Base-by-base conservation (phyloP, 352 stramenopile species). In the Globisporangium takayamanum region DNA sequence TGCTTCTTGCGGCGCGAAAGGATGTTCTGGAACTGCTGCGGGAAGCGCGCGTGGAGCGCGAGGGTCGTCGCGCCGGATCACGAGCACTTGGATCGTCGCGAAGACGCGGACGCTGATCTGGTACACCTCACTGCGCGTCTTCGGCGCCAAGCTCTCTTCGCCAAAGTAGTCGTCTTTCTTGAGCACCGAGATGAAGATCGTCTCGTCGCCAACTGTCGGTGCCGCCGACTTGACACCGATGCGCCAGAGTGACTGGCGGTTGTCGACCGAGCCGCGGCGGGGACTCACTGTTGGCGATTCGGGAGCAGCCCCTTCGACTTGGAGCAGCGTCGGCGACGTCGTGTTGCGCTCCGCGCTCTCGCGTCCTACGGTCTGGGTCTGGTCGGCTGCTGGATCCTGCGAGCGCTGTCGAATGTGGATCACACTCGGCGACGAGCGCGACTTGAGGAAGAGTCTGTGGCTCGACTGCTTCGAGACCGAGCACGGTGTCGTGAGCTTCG, bases 151-250 rank as follows among this genome's bases (percentile, higher is more conserved):
- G 52, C 79, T 85, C 49, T 89, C 79, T 45, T 87, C 71, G 4
- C 79, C 79, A 28, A 89, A 89, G 54, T 68, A 84, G 39, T 87
- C 77, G 48, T 72, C 63, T 26, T 71, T 65, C 46, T 83, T 78
- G 6, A 90, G 63, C 8, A 90, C 63, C 0, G 72, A 75, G 16
- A 90, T 76, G 1, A 80, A 72, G 28, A 80, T 72, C 15, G 62
- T 57, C 14, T 52, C 41, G 5, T 59, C 57, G 0, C 12, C 30
- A 0, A 16, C 25, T 6, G 22, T 46, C n/a, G 26, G 15, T 11
- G 44, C n/a, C 14, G 33, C 44, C 3, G n/a, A 10, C 14, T 53
- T 50, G 7, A 47, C 36, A 16, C 47, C 49, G 20, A 57, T 50
- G 39, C 60, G 47, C 54, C 39, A 62, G 11, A 66, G 47, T 12